Percentiles rank a stretch among this genome's conserved stretches.
These are phyloP conservation scores for Neocucurbitaria cava DNA, from an alignment of 2,329 filamentous ascomycete genomes.

Conservation along the genomic window DNA sequence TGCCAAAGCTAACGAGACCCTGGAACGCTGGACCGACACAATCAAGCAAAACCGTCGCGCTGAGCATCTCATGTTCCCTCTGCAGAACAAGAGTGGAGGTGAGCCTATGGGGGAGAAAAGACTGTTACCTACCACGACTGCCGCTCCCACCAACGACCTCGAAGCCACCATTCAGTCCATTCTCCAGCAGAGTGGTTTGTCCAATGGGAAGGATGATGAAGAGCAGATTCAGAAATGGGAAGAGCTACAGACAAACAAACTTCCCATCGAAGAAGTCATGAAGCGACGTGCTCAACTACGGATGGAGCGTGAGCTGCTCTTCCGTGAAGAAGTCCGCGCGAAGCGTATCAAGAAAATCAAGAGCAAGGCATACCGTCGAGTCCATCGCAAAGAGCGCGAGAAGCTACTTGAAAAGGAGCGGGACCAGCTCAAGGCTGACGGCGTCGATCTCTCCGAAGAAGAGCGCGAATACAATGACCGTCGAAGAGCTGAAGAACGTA, in stretches of 20 bases:
- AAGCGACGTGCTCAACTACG: conserved; percentile 77
- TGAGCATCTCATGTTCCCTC: conserved; percentile 87
- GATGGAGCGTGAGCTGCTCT: conserved; percentile 81
- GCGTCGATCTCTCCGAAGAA: conserved; percentile 67
- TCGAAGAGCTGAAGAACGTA: conserved; percentile 79
- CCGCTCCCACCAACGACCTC: conserved; percentile 77
- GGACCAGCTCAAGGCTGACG: conserved; percentile 64
- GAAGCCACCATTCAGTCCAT: conserved; percentile 88
- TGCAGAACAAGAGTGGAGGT: conserved; percentile 73
- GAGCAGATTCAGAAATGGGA: conserved; percentile 73
- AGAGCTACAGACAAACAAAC: conserved; percentile 72
- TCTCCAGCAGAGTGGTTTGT: conserved; percentile 84
- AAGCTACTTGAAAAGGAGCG: conserved; percentile 64
- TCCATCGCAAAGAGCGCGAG: conserved; percentile 82
- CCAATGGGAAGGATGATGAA: conserved; percentile 66
- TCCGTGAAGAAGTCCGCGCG: conserved; percentile 84
- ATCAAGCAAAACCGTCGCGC: conserved; percentile 93
- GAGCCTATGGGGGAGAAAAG: conserved; percentile 67
- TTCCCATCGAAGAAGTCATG: conserved; percentile 75
- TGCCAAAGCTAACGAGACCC: conserved; percentile 87
- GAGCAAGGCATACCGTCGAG: conserved; percentile 90
- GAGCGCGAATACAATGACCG: conserved; percentile 73
- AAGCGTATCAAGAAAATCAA: conserved; percentile 99
- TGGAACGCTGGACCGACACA: conserved; percentile 91
- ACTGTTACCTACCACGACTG: conserved; percentile 64